Evolutionary conservation across 2,329 filamentous ascomycete species (phyloP), one percentile per base, ranked within the genome.

Genomic region (Cladosporium sp.): DNA sequence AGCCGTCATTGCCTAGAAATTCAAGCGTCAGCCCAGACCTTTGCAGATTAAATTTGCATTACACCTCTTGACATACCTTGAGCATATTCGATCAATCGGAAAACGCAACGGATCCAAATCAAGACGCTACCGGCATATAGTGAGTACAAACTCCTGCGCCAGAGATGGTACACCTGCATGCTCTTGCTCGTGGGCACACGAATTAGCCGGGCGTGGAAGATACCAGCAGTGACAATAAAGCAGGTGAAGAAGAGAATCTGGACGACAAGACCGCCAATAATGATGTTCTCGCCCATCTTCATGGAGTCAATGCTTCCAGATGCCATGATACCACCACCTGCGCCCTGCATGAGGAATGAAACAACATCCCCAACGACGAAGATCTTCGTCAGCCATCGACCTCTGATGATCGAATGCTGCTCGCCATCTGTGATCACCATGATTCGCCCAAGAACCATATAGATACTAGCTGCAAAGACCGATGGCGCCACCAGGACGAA

Each of bases 231-330:
- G 5, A 78, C 58, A 37, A 82, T 69, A 64, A 87, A 88, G 39
- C 85, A 69, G 19, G 75, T 76, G 61, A 87, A 86, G 59, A 82
- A 78, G 43, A 83, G 37, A 20, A 87, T 75, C 66, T 88, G 85
- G n/a, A 86, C 68, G 34, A 81, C 67, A 2, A 88, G 72, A 1
- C 85, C 84, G 1, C 64, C 79, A 8, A 86, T 69, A n/a, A 87
- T 78, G 47, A 86, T 72, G n/a, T 78, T 76, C 63, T 82, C 68
- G 15, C 79, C 82, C 12, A 70, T 69, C 20, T 75, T 67, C 15
- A 64, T 69, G 17, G 45, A 61, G 43, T 50, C 60, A 34, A 69
- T 66, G 1, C 67, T 66, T 0, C 71, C 67, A 3, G 66, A 61
- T 1, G 71, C 61, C 64, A 70, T 62, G 34, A 80, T 62, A 1